Conservation (phyloP, 2,329 filamentous ascomycete species). For the Cladophialophora yegresii region DNA sequence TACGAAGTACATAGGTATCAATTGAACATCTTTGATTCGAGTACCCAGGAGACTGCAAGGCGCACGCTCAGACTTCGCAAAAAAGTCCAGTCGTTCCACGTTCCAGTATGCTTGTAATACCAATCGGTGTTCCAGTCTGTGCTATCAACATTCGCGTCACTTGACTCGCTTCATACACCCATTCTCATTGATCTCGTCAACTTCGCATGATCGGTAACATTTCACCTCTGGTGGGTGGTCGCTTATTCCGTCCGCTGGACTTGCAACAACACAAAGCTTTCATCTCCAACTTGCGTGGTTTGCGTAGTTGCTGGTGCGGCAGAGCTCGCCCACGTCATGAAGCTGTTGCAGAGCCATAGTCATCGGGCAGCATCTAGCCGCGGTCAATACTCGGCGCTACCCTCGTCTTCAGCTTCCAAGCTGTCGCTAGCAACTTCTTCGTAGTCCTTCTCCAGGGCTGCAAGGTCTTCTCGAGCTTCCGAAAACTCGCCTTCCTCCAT, state of each 20-base stretch:
- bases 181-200: conserved; percentile 12
- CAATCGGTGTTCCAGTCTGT: conserved; percentile 20
- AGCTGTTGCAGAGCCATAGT: not conserved
- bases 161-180: conserved; percentile 18
- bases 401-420: conserved; percentile 60
- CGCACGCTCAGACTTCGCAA: not conserved
- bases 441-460: conserved; percentile 82
- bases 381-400: conserved; percentile 28
- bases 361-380: not conserved
- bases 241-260: not conserved
- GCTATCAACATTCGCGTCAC: conserved; percentile 14
- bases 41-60: not conserved
- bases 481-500: conserved; percentile 93
- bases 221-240: conserved; percentile 1
- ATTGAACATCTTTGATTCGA: not conserved
- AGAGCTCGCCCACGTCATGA: not conserved
- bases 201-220: conserved; percentile 2
- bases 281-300: not conserved
- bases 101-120: conserved; percentile 5
- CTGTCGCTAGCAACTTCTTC: conserved; percentile 76
- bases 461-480: conserved; percentile 82
- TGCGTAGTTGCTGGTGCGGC: not conserved
- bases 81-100: not conserved
- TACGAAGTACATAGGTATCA: not conserved
- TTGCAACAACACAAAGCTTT: not conserved